Evolutionary conservation across 176 grass and related monocot species (phyloP), one percentile per base, ranked within the genome.

Genomic region (Panicum miliaceum): DNA sequence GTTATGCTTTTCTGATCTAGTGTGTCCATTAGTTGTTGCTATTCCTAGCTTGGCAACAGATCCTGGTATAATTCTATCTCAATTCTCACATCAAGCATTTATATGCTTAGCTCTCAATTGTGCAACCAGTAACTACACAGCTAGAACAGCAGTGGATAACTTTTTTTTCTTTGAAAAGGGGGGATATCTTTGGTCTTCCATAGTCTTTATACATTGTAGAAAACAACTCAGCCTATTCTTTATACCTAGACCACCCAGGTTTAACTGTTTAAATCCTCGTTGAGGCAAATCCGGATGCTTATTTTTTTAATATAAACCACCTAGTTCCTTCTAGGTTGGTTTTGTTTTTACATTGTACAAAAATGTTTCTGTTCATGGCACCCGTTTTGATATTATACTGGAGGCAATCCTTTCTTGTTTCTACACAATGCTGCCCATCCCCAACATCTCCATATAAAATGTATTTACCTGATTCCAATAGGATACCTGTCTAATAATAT

Each of bases 381-480:
- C 27, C 14, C 4, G 19, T 71, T 77, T 77, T 4, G 32, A 70
- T 53, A 11, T 81, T 75, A 7, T 66, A 23, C 7, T 65, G 38
- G 48, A 85, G 29, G 82, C 16, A 29, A 23, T 46, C 75, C 32
- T 22, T 22, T 79, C 27, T 75, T 48, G 0, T 9, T 65, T 51
- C 29, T 80, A 1, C 62, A 53, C 36, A 76, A 67, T 81, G 51
- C 52, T 47, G 2, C 45, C 11, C 45, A 45, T 61, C 2, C n/a
- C 43, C 1, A 2, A 84, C 40, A 74, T 64, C 4, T 45, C 23
- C 34, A 14, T 53, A 14, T 53, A 0, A 8, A 80, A 67, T 58
- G 3, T 59, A 80, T 79, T 60, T 68, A 22, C 29, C 20, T 84
- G 38, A 40, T 86, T 63, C 10, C 4, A 50, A 62, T 16, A 36